Evolutionary conservation across 23 red algal genomes (phyloP).

Genomic region (Agarophyton chilense): DNA sequence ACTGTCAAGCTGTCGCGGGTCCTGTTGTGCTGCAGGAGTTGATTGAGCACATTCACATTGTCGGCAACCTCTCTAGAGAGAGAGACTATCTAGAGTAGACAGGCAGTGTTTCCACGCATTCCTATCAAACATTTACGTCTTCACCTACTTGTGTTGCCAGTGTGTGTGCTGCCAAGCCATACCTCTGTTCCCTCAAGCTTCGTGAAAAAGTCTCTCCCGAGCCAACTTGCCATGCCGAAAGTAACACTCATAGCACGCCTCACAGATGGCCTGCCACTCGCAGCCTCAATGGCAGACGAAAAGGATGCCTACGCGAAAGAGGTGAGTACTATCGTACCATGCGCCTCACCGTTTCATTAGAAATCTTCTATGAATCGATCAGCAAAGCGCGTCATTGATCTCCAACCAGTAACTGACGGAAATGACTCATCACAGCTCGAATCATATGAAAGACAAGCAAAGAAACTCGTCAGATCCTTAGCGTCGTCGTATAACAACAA

Average conservation of each 20-base stretch:
- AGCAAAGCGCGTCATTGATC: no score
- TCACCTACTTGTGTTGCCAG: no score
- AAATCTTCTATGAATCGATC: neutral
- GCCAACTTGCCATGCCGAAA: constrained; percentile 72
- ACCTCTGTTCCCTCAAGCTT: neutral
- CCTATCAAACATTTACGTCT: no score
- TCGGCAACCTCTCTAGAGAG: no score
- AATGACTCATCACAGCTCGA: constrained; percentile 37
- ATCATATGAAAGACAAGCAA: constrained; percentile 85
- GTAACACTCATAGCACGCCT: constrained; percentile 91
- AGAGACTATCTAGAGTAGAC: no score
- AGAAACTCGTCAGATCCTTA: constrained; percentile 82
- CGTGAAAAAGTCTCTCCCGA: neutral
- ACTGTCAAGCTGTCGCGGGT: neutral
- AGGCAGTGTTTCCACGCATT: no score
- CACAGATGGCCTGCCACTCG: constrained; percentile 87
- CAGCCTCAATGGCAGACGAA: constrained; percentile 91
- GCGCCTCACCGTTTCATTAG: neutral
- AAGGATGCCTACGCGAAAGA: constrained; percentile 93
- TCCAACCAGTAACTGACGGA: neutral
- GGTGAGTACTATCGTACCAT: constrained; percentile 20
- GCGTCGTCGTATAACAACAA: constrained; percentile 16
- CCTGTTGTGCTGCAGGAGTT: neutral
- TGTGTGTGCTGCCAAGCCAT: neutral
- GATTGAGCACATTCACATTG: neutral